Evolutionary conservation across 192 early-diverging fungal genomes (phyloP).

Genomic region (Coemansia sp.): DNA sequence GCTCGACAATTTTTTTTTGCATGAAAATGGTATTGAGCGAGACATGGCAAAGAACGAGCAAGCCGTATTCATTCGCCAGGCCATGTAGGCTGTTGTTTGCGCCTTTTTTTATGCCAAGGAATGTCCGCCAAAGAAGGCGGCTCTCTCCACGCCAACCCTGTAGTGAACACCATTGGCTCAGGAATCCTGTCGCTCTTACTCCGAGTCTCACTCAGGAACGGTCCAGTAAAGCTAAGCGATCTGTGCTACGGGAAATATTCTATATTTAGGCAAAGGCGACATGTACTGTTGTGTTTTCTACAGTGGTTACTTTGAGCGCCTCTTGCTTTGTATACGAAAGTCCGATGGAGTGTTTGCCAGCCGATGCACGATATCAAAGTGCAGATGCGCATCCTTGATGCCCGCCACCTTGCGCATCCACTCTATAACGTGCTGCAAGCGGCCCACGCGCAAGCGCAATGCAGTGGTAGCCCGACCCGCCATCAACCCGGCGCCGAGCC

Average conservation of each 20-base stretch:
- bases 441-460: slow-evolving; percentile 8
- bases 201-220: background rate
- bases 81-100: too few relatives aligned
- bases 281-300: background rate
- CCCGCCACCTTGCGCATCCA: slow-evolving; percentile 23
- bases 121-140: background rate
- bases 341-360: slow-evolving; percentile 27
- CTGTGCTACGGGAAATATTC: background rate
- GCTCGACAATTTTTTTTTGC: background rate
- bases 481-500: slow-evolving; percentile 11
- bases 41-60: background rate
- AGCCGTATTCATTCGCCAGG: background rate
- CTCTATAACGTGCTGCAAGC: slow-evolving; percentile 6
- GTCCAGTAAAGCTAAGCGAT: background rate
- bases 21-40: background rate
- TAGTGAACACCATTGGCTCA: background rate
- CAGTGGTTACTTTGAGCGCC: background rate
- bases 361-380: slow-evolving; percentile 26
- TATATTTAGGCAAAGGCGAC: background rate
- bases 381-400: slow-evolving; percentile 10
- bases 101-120: background rate
- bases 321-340: slow-evolving; percentile 10
- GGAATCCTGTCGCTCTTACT: background rate
- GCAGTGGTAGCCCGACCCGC: slow-evolving; percentile 3
- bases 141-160: background rate